Conservation (phyloP, 2,329 filamentous ascomycete species). For the Ophiognomonia clavigignenti-juglandacearum region DNA sequence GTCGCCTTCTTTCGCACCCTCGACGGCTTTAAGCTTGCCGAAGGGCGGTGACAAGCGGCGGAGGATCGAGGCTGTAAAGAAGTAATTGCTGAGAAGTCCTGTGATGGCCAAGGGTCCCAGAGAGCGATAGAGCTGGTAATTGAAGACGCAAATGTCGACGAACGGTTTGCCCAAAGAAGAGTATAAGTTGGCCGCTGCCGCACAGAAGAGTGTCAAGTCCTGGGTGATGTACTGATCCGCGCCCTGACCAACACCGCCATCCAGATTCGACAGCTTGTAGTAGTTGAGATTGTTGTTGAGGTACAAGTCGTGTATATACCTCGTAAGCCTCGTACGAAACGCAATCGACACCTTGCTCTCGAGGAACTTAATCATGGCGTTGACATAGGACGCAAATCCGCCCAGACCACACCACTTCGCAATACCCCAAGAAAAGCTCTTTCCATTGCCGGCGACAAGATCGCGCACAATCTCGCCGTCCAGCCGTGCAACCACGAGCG, state of each 20-base stretch:
- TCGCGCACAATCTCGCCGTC: slow-evolving; percentile 97
- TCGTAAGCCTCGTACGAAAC: slow-evolving; percentile 87
- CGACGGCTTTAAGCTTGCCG: slow-evolving; percentile 92
- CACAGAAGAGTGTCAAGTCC: slow-evolving; percentile 92
- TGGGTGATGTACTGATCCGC: slow-evolving; percentile 98
- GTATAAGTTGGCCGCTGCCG: slow-evolving; percentile 85
- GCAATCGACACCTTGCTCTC: slow-evolving; percentile 98
- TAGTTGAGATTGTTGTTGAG: slow-evolving; percentile 93
- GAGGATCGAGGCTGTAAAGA: slow-evolving; percentile 86
- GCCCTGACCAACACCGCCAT: slow-evolving; percentile 86
- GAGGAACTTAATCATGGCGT: slow-evolving; percentile 98
- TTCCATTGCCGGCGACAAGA: slow-evolving; percentile 90
- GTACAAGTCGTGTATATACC: slow-evolving; percentile 97
- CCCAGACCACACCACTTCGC: slow-evolving; percentile 94
- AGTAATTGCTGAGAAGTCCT: slow-evolving; percentile 87
- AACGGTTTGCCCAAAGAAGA: slow-evolving; percentile 96
- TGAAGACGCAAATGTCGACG: slow-evolving; percentile 96
- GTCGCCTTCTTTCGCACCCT: slow-evolving; percentile 91
- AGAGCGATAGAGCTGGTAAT: slow-evolving; percentile 91
- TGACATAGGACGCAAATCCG: slow-evolving; percentile 91
- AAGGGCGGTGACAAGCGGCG: slow-evolving; percentile 89
- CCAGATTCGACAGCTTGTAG: slow-evolving; percentile 89
- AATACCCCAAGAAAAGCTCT: slow-evolving; percentile 81
- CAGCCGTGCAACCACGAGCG: slow-evolving; percentile 83
- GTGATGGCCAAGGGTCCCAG: slow-evolving; percentile 83